A percentile compares a stretch with the other conserved stretches of the same genome.
These are phyloP conservation scores for Trametes sp. DNA, from an alignment of 1,284 basidiomycete species.

Conservation along the genomic window DNA sequence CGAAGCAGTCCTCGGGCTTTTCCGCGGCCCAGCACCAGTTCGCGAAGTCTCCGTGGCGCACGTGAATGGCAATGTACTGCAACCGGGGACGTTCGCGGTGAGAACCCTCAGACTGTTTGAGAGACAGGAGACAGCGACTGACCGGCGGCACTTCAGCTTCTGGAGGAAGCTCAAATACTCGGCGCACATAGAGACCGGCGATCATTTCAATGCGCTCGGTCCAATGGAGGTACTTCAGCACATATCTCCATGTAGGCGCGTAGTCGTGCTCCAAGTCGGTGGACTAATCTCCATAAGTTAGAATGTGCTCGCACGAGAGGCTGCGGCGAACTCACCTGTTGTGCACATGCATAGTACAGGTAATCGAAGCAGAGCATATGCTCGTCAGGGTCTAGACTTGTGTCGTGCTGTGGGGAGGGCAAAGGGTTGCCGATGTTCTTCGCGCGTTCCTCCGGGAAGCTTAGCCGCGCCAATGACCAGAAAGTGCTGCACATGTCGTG, in stretches of 20 bases:
- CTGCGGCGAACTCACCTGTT: conserved; percentile 37
- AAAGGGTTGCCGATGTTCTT: conserved; percentile 43
- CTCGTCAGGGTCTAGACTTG: conserved; percentile 54
- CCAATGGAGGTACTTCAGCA: conserved; percentile 56
- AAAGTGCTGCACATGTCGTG: conserved; percentile 55
- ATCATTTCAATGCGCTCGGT: conserved; percentile 47
- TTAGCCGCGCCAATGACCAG: conserved; percentile 54
- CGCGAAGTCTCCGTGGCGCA: conserved; percentile 69
- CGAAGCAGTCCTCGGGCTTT: conserved; percentile 63
- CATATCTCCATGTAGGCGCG: conserved; percentile 58
- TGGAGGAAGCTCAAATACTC: conserved; percentile 47
- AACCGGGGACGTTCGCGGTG: background rate
- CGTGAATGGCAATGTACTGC: conserved; percentile 70
- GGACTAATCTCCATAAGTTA: conserved; percentile 35
- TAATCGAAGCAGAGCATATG: conserved; percentile 63
- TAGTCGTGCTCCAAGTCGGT: conserved; percentile 55
- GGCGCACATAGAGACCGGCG: conserved; percentile 49
- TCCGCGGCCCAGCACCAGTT: conserved; percentile 54
- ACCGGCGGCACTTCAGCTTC: conserved; percentile 52
- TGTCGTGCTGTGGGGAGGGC: conserved; percentile 46
- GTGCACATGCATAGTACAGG: conserved; percentile 55
- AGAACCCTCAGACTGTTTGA: background rate
- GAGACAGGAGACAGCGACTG: conserved; percentile 40
- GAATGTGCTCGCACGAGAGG: background rate
- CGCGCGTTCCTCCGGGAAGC: conserved; percentile 51